Conservation (phyloP, 306 rosid genomes). For the Prunus davidiana region DNA sequence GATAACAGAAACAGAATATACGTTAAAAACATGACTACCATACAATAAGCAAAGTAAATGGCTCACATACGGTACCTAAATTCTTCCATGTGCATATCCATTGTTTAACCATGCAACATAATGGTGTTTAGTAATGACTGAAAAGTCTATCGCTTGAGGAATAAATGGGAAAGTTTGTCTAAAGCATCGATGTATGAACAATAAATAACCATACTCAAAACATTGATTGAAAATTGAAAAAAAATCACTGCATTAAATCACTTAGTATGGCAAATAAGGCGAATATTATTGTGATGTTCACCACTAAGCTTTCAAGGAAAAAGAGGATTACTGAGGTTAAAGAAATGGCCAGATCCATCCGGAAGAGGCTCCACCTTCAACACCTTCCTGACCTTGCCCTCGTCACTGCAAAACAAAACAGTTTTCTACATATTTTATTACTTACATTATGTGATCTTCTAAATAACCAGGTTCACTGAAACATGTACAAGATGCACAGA, state of each 20-base stretch:
- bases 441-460: not conserved
- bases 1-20: constrained; percentile 20
- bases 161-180: not conserved
- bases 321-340: constrained; percentile 74
- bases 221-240: not conserved
- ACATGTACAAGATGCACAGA: not conserved
- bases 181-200: not conserved
- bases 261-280: not conserved
- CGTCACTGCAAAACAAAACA: constrained; percentile 66
- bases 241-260: constrained; percentile 7
- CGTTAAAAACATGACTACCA: not conserved
- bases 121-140: not conserved
- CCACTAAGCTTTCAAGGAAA: constrained; percentile 23
- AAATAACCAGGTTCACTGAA: not conserved
- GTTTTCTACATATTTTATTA: constrained; percentile 6
- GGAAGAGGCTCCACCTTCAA: constrained; percentile 92
- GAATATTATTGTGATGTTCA: not conserved
- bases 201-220: not conserved
- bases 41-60: not conserved
- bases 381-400: constrained; percentile 83
- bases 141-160: not conserved
- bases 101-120: not conserved
- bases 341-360: constrained; percentile 89
- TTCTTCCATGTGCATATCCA: not conserved
- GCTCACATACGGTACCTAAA: not conserved